Evolutionary conservation across 495 filamentous ascomycete genomes (phyloP).

Genomic region (Usnea hakonensis): DNA sequence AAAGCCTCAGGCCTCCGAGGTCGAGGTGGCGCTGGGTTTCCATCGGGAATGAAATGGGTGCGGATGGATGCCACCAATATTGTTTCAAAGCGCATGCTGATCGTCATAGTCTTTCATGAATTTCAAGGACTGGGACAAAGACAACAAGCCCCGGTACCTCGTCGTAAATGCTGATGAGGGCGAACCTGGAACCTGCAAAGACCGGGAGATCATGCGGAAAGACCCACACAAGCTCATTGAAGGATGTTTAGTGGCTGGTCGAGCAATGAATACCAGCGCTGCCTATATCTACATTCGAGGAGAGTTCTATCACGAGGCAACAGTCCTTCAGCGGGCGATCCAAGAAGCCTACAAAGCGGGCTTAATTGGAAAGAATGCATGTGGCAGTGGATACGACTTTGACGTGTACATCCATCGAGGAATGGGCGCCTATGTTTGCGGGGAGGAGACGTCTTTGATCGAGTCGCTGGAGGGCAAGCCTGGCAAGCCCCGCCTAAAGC

Average conservation of each 20-base stretch:
- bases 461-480: constrained; percentile 98
- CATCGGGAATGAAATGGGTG: constrained; percentile 98
- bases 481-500: constrained; percentile 96
- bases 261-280: constrained; percentile 95
- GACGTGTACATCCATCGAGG: constrained; percentile 95
- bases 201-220: constrained; percentile 99
- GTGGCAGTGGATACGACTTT: constrained; percentile 93
- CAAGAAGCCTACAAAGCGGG: constrained; percentile 94
- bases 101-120: constrained; percentile 93
- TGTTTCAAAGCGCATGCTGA: constrained; percentile 22
- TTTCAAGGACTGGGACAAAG: constrained; percentile 98
- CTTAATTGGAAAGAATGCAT: constrained; percentile 95
- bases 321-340: constrained; percentile 86
- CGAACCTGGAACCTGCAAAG: constrained; percentile 98
- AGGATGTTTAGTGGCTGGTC: constrained; percentile 91
- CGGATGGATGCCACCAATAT: constrained; percentile 11
- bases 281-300: constrained; percentile 99
- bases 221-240: constrained; percentile 98
- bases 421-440: constrained; percentile 95
- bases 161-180: constrained; percentile 99
- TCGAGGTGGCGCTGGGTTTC: constrained; percentile 94
- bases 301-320: constrained; percentile 96
- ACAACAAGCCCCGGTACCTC: constrained; percentile 88
- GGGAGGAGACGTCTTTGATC: constrained; percentile 95
- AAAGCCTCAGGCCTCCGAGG: constrained; percentile 93